Evolutionary conservation across 768 basidiomycete genomes (phyloP), one percentile per base, ranked within the genome.

Genomic region (Crepidotus variabilis): DNA sequence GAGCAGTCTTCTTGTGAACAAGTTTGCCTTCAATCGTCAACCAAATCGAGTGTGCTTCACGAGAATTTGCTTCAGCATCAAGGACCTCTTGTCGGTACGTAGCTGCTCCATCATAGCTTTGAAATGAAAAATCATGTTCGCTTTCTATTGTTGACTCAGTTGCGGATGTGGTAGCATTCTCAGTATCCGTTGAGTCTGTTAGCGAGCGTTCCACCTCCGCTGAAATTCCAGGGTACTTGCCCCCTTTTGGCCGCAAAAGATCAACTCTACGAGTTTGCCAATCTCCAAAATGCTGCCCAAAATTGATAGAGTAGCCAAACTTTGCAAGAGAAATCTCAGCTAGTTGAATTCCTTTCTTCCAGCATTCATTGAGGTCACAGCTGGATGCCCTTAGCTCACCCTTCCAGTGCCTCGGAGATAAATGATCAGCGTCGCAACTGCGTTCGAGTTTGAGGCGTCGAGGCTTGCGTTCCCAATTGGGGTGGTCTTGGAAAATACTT

Each of bases 201-300:
- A 65, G 13, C 1, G 63, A 68, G 9, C 64, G 57, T 51, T 71
- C 67, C 1, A 62, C 52, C 43, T 67, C 66, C 5, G 48, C 36
- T n/a, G 68, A 62, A 16, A 69, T 60, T n/a, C 65, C 66, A 13
- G 67, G 69, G 55, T 69, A 71, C 45, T 64, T 64, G 3, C 69
- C 65, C 9, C 63, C 62, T 1, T 55, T 57, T 1, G 69, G 68
- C 7, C 63, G 51, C 54, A 69, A 50, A 22, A 71, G 53, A 39
- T 71, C 67, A 6, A 61, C 55, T 18, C 53, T 52, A 2, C 16
- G 13, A n/a, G 13, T 18, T 11, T 45, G 22, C 49, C 57, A 62
- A 22, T 47, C 46, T 9, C 20, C 24, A 18, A 58, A 60, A 23
- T 22, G 51, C 8, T 7, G 36, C 28, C 21, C 39, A 45, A 59